phyloP scores from a whole-genome alignment of 2,329 filamentous ascomycete species.

The Diaporthe ampelina region DNA sequence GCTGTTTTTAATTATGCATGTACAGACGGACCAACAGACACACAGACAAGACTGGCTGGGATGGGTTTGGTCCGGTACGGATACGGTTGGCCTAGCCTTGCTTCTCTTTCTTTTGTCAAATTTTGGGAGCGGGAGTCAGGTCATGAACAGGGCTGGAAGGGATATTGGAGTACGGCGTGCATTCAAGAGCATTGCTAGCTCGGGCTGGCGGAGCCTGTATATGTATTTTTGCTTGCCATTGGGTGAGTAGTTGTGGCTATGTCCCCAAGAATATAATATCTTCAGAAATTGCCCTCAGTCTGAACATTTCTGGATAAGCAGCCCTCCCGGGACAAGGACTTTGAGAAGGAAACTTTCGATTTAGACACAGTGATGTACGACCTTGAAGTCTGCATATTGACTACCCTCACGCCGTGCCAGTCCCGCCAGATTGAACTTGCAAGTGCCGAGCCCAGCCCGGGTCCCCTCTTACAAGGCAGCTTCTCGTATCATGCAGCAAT shows the following conservation, averaged over 20 bases:
- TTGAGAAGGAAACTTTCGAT: neutral
- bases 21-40: neutral
- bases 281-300: neutral
- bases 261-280: conserved; percentile 6
- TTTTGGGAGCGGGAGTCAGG: conserved; percentile 25
- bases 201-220: neutral
- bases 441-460: neutral
- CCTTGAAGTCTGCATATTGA: neutral
- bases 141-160: neutral
- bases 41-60: conserved; percentile 10
- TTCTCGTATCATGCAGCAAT: neutral
- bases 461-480: neutral
- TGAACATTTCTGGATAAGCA: neutral
- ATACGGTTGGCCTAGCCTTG: neutral
- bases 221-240: neutral
- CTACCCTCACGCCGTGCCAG: neutral
- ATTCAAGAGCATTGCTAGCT: conserved; percentile 14
- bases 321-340: neutral
- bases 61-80: neutral
- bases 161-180: conserved; percentile 16
- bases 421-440: neutral
- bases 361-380: neutral
- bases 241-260: neutral
- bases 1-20: neutral
- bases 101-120: neutral